Evolutionary conservation across 495 filamentous ascomycete genomes (phyloP).

Genomic region (Aspergillus hancockii): DNA sequence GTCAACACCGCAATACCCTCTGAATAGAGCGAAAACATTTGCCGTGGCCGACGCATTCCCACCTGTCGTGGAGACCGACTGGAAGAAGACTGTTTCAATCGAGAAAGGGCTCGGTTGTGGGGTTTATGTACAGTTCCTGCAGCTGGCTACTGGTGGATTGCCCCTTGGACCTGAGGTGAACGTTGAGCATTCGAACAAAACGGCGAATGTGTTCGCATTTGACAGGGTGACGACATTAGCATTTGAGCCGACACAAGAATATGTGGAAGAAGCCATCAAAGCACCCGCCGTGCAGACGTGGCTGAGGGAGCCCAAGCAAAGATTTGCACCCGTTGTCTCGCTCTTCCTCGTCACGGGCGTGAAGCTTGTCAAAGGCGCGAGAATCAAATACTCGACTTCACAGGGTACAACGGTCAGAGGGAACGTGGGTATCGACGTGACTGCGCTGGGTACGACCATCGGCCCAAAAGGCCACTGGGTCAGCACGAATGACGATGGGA

Average conservation of each 20-base stretch:
- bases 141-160: constrained; percentile 27
- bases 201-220: constrained; percentile 24
- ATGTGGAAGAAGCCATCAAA: constrained; percentile 28
- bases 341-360: constrained; percentile 33
- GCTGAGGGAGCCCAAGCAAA: constrained; percentile 29
- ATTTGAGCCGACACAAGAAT: constrained; percentile 31
- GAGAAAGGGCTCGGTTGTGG: constrained; percentile 26
- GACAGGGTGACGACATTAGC: constrained; percentile 28
- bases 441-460: constrained; percentile 21
- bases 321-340: constrained; percentile 21
- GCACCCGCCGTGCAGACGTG: constrained; percentile 32
- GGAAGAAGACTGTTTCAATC: constrained; percentile 30
- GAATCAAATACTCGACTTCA: constrained; percentile 30
- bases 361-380: constrained; percentile 34
- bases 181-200: constrained; percentile 21
- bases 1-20: constrained; percentile 31
- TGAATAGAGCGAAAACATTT: constrained; percentile 24
- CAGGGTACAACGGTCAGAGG: constrained; percentile 19
- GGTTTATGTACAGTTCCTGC: constrained; percentile 36
- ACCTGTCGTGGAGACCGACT: constrained; percentile 33
- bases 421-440: constrained; percentile 26
- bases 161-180: constrained; percentile 25
- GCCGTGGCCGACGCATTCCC: constrained; percentile 25
- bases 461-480: constrained; percentile 28
- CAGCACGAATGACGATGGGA: constrained; percentile 26